Conservation (phyloP, 2,329 filamentous ascomycete genomes). For the Diaporthe nobilis region DNA sequence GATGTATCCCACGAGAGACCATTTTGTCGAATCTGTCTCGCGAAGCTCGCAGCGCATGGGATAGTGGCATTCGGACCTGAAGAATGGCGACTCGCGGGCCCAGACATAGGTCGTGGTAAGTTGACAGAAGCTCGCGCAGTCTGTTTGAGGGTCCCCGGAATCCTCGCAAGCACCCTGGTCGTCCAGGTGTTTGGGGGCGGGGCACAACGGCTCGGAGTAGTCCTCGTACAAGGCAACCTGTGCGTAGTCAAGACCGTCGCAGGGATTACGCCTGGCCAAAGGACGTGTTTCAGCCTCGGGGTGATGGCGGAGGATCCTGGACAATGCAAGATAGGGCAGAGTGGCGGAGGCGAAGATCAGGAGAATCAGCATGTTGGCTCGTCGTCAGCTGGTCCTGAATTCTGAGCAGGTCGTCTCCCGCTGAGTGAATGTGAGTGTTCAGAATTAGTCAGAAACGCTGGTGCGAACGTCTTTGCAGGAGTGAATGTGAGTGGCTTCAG, state of each 20-base stretch:
- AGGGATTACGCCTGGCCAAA: conserved; percentile 3
- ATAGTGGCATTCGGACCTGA: neutral
- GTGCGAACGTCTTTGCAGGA: neutral
- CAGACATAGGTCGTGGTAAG: neutral
- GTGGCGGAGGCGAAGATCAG: neutral
- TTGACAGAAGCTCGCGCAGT: conserved; percentile 8
- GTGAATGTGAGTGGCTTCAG: neutral
- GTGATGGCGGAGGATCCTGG: neutral
- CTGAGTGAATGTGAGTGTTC: neutral
- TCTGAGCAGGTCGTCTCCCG: neutral
- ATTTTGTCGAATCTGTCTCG: neutral
- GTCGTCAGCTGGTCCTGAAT: neutral
- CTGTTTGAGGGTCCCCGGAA: neutral
- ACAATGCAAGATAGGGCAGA: neutral
- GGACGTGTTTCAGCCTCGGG: neutral
- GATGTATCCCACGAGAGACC: neutral
- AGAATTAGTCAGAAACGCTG: neutral
- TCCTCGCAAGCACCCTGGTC: neutral
- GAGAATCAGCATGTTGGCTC: neutral
- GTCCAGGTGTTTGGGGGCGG: neutral
- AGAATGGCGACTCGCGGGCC: conserved; percentile 10
- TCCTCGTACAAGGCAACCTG: neutral
- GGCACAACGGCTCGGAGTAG: neutral
- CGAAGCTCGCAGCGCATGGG: conserved; percentile 1
- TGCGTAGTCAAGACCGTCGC: neutral